A percentile compares a stretch with the other conserved stretches of the same genome.
phyloP scores from a whole-genome alignment of 805 yeast species.

The Sugiyamaella smithiae region DNA sequence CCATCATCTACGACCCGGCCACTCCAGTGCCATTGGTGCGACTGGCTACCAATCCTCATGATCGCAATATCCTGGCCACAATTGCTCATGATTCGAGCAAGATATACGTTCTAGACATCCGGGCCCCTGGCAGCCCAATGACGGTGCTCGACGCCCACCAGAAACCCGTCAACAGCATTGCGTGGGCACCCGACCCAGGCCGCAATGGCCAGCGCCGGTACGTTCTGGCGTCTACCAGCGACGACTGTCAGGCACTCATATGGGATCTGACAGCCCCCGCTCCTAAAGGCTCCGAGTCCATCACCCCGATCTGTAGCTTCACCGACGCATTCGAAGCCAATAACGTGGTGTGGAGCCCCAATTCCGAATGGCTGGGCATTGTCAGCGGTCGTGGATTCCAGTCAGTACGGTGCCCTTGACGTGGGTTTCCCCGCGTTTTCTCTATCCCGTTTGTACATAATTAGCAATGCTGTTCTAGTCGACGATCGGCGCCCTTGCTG shows the following conservation, averaged over 20 bases:
- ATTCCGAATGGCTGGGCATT: constrained; percentile 80
- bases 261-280: constrained; percentile 47
- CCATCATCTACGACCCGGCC: constrained; percentile 79
- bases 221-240: constrained; percentile 67
- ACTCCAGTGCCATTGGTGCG: constrained; percentile 60
- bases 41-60: constrained; percentile 72
- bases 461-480: background rate
- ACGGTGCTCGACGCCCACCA: constrained; percentile 64
- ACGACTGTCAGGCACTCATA: constrained; percentile 56
- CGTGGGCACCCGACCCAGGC: constrained; percentile 71
- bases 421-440: too few species aligned
- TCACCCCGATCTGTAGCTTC: constrained; percentile 42
- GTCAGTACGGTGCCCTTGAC: constrained; percentile 40
- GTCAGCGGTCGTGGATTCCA: constrained; percentile 68
- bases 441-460: too few species aligned
- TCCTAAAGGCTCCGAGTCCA: background rate
- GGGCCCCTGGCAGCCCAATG: constrained; percentile 84
- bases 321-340: constrained; percentile 71
- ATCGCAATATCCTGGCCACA: constrained; percentile 81
- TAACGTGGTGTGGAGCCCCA: constrained; percentile 66
- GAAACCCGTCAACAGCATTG: constrained; percentile 65
- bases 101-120: constrained; percentile 72
- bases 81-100: constrained; percentile 66
- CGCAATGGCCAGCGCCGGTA: constrained; percentile 39
- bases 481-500: background rate